Percentiles rank a stretch among this genome's conserved stretches.
Conservation (phyloP, 768 basidiomycete species). For the Cubamyces sp. region DNA sequence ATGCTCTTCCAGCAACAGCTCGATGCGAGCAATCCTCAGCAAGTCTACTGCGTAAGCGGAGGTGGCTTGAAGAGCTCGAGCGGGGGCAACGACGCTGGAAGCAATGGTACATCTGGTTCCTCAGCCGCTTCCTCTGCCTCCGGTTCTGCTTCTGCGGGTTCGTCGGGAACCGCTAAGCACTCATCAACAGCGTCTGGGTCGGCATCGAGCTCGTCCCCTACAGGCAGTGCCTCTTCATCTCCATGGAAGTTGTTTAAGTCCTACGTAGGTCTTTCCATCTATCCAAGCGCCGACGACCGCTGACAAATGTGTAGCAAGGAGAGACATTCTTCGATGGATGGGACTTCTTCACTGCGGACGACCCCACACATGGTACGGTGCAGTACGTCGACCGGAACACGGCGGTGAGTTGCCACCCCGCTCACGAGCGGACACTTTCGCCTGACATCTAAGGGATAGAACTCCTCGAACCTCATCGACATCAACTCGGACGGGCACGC, state of each 20-base stretch:
- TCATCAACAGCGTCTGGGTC: conserved; percentile 21
- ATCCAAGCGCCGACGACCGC: neutral
- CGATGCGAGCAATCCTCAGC: conserved; percentile 20
- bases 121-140: conserved; percentile 4
- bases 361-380: conserved; percentile 81
- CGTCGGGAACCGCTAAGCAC: conserved; percentile 23
- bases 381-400: conserved; percentile 66
- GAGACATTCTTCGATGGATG: conserved; percentile 81
- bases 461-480: conserved; percentile 59
- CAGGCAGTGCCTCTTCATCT: conserved; percentile 25
- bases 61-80: conserved; percentile 16
- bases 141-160: conserved; percentile 4
- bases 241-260: conserved; percentile 55
- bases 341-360: conserved; percentile 67
- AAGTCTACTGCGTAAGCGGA: conserved; percentile 41
- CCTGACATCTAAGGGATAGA: conserved; percentile 38
- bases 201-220: conserved; percentile 17
- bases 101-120: conserved; percentile 15
- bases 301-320: conserved; percentile 50
- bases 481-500: conserved; percentile 76
- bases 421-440: conserved; percentile 5
- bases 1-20: conserved; percentile 43
- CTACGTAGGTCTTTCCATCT: conserved; percentile 49
- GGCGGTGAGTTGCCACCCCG: conserved; percentile 48
- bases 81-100: conserved; percentile 1